phyloP scores from a whole-genome alignment of 345 rosid species.

The Hypericum perforatum region DNA sequence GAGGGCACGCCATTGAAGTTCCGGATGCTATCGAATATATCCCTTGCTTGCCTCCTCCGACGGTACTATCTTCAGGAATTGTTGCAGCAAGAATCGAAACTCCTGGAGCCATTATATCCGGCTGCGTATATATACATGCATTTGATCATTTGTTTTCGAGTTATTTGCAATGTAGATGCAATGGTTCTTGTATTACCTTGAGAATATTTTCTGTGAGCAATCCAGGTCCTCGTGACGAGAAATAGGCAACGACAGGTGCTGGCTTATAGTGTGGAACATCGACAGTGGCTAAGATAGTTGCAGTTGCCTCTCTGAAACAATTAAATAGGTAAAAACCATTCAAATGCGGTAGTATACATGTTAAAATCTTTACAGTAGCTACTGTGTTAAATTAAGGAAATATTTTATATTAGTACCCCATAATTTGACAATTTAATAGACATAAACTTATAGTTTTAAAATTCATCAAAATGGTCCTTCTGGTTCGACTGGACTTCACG shows the following conservation, averaged over 20 bases:
- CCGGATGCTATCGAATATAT: conserved; percentile 48
- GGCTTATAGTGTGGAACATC: conserved; percentile 35
- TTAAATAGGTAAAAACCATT: background rate
- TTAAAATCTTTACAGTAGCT: no score
- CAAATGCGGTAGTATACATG: no score
- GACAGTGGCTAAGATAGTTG: conserved; percentile 46
- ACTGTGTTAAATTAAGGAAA: no score
- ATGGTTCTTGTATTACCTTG: conserved; percentile 43
- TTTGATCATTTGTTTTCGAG: background rate
- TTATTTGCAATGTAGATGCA: background rate
- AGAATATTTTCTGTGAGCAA: conserved; percentile 58
- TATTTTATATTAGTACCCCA: no score
- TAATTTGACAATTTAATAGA: no score
- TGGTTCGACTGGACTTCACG: no score
- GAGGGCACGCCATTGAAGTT: conserved; percentile 91
- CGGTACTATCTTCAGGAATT: conserved; percentile 28
- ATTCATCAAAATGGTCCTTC: no score
- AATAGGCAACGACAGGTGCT: conserved; percentile 70
- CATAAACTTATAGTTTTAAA: no score
- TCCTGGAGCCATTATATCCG: conserved; percentile 83
- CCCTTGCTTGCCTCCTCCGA: conserved; percentile 34
- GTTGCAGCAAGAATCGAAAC: conserved; percentile 65
- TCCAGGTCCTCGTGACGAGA: conserved; percentile 80
- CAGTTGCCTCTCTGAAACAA: conserved; percentile 49
- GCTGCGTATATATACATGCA: conserved; percentile 25